Evolutionary conservation across 1,284 basidiomycete genomes (phyloP).

Genomic region (Cystobasidium sp.): DNA sequence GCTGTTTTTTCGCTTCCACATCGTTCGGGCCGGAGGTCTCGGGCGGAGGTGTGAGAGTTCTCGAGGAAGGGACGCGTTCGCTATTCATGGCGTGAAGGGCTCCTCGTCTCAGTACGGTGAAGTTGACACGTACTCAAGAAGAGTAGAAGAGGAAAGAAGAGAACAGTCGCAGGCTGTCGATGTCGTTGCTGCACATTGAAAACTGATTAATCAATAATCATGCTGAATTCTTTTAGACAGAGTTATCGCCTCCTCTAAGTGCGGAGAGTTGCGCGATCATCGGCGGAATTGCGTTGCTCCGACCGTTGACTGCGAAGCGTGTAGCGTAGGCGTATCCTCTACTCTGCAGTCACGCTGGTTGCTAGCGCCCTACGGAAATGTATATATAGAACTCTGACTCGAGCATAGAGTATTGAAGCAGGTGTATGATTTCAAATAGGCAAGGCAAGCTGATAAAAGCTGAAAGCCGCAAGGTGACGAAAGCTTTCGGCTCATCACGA

Average conservation of each 20-base stretch:
- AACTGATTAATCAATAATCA: slow-evolving; percentile 2
- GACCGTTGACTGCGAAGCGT: no score
- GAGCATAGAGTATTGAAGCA: no score
- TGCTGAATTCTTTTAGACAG: neutral
- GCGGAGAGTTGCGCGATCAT: slow-evolving; percentile 5
- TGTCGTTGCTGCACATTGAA: neutral
- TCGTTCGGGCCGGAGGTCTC: neutral
- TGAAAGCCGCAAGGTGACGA: no score
- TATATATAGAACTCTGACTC: no score
- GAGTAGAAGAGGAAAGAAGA: neutral
- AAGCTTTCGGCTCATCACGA: no score
- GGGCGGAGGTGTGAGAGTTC: slow-evolving; percentile 26
- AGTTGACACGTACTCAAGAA: neutral
- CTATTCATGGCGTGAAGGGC: neutral
- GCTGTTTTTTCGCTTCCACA: neutral
- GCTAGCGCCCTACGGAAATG: no score
- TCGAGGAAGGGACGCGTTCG: slow-evolving; percentile 9
- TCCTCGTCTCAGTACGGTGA: neutral
- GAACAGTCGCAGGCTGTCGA: neutral
- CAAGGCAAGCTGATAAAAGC: no score
- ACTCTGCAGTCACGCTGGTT: no score
- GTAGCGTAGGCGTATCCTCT: no score
- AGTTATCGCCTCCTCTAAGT: slow-evolving; percentile 1
- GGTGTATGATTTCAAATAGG: no score
- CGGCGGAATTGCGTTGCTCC: neutral